Evolutionary conservation across 2,329 filamentous ascomycete genomes (phyloP).

Genomic region (Teratosphaeria gauchensis): DNA sequence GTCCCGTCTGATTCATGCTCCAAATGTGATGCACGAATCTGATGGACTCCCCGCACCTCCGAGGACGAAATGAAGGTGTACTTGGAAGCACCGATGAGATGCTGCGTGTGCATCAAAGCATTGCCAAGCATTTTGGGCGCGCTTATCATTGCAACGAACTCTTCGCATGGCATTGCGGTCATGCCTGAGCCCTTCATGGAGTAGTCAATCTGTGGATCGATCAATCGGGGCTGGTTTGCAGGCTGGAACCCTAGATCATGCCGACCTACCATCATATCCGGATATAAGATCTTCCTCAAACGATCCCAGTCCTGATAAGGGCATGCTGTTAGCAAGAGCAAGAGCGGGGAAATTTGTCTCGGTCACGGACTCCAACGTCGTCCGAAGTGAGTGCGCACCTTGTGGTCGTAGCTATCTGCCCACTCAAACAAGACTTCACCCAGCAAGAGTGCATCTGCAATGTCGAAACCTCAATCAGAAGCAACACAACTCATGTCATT

Average conservation of each 20-base stretch:
- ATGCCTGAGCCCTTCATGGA: background rate
- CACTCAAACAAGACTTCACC: background rate
- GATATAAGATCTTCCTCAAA: background rate
- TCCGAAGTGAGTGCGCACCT: background rate
- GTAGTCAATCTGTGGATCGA: background rate
- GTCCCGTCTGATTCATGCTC: background rate
- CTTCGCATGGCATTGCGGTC: background rate
- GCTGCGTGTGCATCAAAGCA: background rate
- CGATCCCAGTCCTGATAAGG: background rate
- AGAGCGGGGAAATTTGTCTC: background rate
- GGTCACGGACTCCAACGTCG: background rate
- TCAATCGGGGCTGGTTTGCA: background rate
- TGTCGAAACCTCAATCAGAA: background rate
- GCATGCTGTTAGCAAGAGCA: background rate
- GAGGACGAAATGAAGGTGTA: background rate
- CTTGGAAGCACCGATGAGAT: background rate
- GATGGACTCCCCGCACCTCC: background rate
- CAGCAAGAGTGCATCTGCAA: background rate
- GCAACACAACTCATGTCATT: background rate
- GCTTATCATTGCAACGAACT: background rate
- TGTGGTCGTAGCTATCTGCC: background rate
- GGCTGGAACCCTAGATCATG: background rate
- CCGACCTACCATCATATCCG: background rate
- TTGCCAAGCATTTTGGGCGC: background rate
- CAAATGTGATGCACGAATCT: background rate